Base-by-base conservation (phyloP, 148 eudicot species). In the Chenopodium quinoa region DNA sequence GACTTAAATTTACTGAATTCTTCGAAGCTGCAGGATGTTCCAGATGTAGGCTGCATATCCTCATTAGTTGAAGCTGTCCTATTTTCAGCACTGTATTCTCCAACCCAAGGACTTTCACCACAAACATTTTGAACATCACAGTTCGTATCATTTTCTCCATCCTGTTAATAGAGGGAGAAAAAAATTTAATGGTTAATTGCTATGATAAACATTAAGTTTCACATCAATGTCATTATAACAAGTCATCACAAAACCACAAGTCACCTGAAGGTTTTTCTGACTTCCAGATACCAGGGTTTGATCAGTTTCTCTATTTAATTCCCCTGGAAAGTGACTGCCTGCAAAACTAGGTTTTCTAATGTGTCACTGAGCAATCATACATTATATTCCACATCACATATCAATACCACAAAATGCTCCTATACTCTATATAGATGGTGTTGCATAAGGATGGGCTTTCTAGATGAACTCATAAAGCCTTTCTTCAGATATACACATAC, bases 181-280 rank as follows among this genome's bases (percentile, higher is more conserved):
- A 63, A 34, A 72, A 27, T 34, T 63, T 63, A 68, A 60, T 16
- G 75, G 56, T 63, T 83, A 75, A 76, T 77, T 66, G 84, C 65
- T 65, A 64, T 46, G 50, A 86, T 25, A 64, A 81, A 52, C 54
- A 54, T 46, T 70, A 73, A 76, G n/a, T 71, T 83, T 63, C 12
- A 81, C 68, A 75, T 12, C 73, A 56, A 64, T 67, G 79, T 58
- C 71, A 72, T 76, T 40, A 65, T 72, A 40, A 52, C 63, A 81
- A 71, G 80, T 74, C 86, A 87, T 62, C 79, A 81, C 89, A 77
- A 79, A 48, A 85, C 88, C 80, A 85, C 84, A 84, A 83, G 86
- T 87, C 84, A 89, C 92, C 93, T 89, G 86, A 86, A 83, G 82
- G 70, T 85, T 81, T 78, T 89, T 85, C 85, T 84, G 88, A 84